Percentiles rank a stretch among this genome's conserved stretches.
Conservation (phyloP, 441 rosid species). For the Lepidium campestre region DNA sequence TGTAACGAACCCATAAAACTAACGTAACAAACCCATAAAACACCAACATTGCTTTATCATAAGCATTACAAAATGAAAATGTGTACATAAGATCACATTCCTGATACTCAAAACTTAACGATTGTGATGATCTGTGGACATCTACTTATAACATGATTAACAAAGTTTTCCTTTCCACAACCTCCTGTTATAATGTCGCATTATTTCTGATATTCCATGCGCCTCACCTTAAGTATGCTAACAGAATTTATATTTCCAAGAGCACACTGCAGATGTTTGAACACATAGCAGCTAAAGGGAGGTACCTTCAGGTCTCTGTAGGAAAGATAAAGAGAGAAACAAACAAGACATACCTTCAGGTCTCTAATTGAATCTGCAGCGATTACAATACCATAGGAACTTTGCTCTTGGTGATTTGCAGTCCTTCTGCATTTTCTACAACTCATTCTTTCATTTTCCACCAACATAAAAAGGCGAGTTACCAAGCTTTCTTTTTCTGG, state of each 20-base stretch:
- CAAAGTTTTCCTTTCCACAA: constrained; percentile 13
- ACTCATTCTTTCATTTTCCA: constrained; percentile 10
- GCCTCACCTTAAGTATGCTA: background rate
- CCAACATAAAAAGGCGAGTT: background rate
- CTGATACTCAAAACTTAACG: constrained; percentile 1
- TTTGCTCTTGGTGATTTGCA: background rate
- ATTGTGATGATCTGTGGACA: constrained; percentile 9
- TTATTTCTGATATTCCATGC: background rate
- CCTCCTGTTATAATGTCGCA: constrained; percentile 19
- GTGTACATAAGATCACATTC: background rate
- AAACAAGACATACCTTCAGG: constrained; percentile 7
- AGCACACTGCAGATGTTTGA: background rate
- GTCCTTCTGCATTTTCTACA: constrained; percentile 4
- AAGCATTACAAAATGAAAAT: background rate
- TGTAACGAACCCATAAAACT: no score
- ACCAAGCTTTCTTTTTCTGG: constrained; percentile 7
- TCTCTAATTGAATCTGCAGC: constrained; percentile 16
- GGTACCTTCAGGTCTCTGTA: background rate
- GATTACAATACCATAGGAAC: constrained; percentile 11
- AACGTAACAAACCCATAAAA: background rate
- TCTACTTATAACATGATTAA: constrained; percentile 6
- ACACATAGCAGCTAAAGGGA: background rate
- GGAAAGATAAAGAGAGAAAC: background rate
- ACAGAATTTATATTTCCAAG: constrained; percentile 12
- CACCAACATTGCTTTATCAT: background rate